Percentiles rank a stretch among this genome's conserved stretches.
phyloP scores from a whole-genome alignment of 306 rosid genomes.

The Vicia sativa region DNA sequence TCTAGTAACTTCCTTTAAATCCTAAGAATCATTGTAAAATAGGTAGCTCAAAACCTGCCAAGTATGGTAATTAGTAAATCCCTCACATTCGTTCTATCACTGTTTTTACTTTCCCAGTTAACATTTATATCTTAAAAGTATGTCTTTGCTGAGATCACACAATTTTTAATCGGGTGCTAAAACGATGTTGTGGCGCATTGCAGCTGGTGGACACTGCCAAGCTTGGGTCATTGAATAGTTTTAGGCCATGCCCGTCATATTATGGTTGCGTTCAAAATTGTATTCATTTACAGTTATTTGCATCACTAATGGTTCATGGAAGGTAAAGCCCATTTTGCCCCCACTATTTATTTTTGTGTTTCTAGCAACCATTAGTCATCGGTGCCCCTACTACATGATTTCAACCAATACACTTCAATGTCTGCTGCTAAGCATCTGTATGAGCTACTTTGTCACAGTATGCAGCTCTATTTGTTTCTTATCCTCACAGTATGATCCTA shows the following conservation, averaged over 20 bases:
- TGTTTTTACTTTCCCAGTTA: neutral
- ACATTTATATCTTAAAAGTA: neutral
- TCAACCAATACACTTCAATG: too few relatives aligned
- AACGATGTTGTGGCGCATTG: neutral
- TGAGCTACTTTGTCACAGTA: too few relatives aligned
- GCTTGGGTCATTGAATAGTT: neutral
- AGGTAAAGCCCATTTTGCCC: neutral
- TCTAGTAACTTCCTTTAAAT: conserved; percentile 11
- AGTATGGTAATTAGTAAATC: neutral
- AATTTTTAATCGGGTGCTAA: neutral
- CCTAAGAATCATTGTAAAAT: conserved; percentile 4
- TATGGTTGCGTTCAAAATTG: neutral
- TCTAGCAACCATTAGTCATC: too few relatives aligned
- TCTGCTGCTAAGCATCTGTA: too few relatives aligned
- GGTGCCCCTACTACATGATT: too few relatives aligned
- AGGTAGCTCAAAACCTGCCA: neutral
- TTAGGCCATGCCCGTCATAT: neutral
- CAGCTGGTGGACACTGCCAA: neutral
- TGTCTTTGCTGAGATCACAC: neutral
- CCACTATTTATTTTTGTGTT: neutral
- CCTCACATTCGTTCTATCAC: conserved; percentile 9
- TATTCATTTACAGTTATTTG: neutral
- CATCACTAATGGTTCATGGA: neutral
- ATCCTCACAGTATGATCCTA: too few relatives aligned
- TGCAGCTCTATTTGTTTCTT: too few relatives aligned